Percentiles rank a stretch among this genome's conserved stretches.
Conservation (phyloP, 2,329 filamentous ascomycete genomes). For the Hypoxylon sp. region DNA sequence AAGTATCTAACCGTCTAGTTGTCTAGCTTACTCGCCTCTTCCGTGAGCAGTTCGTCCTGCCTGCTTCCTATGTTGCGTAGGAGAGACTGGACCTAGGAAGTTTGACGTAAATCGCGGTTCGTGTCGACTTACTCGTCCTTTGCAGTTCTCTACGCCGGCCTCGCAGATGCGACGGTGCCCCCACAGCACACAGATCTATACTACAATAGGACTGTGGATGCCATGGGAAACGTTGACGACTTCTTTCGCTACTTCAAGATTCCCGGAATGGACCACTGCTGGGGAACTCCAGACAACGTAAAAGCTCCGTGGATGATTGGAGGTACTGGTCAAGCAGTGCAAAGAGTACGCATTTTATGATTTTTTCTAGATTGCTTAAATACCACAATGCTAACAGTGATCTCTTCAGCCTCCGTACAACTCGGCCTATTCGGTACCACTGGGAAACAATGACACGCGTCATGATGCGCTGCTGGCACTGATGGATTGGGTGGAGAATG, state of each 20-base stretch:
- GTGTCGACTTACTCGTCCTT: not conserved
- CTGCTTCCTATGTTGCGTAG: not conserved
- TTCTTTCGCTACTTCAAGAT: slow-evolving; percentile 57
- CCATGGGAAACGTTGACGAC: slow-evolving; percentile 50
- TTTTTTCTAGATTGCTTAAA: too few species aligned
- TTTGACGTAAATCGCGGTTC: not conserved
- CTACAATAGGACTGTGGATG: slow-evolving; percentile 40
- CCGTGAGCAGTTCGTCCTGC: not conserved
- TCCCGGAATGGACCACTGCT: slow-evolving; percentile 56
- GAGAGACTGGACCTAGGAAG: not conserved
- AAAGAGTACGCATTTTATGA: too few species aligned
- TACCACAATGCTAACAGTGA: too few species aligned
- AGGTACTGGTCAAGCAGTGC: too few species aligned
- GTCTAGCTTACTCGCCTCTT: not conserved
- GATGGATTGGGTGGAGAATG: slow-evolving; percentile 45
- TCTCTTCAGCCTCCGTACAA: slow-evolving; percentile 39
- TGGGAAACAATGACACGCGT: slow-evolving; percentile 37
- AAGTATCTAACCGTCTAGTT: too few species aligned
- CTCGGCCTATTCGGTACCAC: slow-evolving; percentile 39
- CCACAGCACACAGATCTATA: slow-evolving; percentile 41
- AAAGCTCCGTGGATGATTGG: slow-evolving; percentile 45
- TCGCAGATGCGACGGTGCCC: slow-evolving; percentile 42
- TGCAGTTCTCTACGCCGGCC: slow-evolving; percentile 44
- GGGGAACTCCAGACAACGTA: slow-evolving; percentile 35
- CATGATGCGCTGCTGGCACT: slow-evolving; percentile 44